Conservation (phyloP, 2,329 filamentous ascomycete species). For the Fusarium marasasianum region DNA sequence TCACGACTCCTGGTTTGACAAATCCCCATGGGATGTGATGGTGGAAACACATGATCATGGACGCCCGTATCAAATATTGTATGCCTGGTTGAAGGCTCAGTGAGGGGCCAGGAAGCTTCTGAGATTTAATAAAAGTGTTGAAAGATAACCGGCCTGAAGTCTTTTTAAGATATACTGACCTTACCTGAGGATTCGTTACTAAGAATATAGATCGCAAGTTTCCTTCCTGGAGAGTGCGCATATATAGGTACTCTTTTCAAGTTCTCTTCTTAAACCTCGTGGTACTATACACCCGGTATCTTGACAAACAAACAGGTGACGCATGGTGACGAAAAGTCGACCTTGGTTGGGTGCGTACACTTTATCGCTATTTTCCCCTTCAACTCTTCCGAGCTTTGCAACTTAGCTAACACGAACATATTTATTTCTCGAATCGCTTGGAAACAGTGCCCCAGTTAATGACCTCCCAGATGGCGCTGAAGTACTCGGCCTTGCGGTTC, state of each 20-base stretch:
- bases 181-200: not conserved
- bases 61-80: not conserved
- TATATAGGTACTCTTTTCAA: constrained; percentile 7
- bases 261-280: constrained; percentile 22
- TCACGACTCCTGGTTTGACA: not conserved
- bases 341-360: not conserved
- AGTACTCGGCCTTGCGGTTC: constrained; percentile 97
- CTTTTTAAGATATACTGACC: too few relatives aligned
- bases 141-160: not conserved
- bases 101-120: not conserved
- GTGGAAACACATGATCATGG: not conserved
- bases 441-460: constrained; percentile 94
- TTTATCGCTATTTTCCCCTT: constrained; percentile 20
- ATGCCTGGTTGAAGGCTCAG: not conserved
- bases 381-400: not conserved
- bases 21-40: not conserved
- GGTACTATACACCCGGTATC: constrained; percentile 35
- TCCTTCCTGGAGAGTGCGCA: not conserved
- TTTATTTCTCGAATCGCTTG: constrained; percentile 71
- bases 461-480: constrained; percentile 91
- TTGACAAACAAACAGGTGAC: constrained; percentile 27
- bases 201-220: not conserved
- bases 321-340: not conserved
- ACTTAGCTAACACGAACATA: not conserved
- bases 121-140: not conserved